Conservation (phyloP, 352 stramenopile genomes). For the Plasmopara viticola region DNA sequence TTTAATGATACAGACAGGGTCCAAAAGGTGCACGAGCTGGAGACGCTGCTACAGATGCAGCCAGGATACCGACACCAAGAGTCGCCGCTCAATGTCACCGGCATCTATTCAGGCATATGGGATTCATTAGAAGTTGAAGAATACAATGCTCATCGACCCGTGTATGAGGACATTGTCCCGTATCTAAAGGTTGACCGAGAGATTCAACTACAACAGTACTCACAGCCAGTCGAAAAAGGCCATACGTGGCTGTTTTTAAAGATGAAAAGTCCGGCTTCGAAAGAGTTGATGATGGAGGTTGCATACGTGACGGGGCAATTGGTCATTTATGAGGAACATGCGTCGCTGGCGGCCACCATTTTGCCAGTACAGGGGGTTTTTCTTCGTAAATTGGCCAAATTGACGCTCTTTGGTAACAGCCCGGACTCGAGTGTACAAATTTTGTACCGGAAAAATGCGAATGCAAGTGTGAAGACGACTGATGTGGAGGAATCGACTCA, state of each 20-base stretch:
- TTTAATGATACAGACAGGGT: constrained; percentile 63
- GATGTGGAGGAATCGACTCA: constrained; percentile 13
- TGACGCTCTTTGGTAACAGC: constrained; percentile 81
- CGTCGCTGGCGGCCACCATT: constrained; percentile 71
- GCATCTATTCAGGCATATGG: constrained; percentile 78
- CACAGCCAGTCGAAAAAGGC: constrained; percentile 59
- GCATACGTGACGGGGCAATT: constrained; percentile 75
- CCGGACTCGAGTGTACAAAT: constrained; percentile 74
- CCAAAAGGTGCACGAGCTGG: constrained; percentile 41
- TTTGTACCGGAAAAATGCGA: constrained; percentile 50
- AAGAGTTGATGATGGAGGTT: constrained; percentile 61
- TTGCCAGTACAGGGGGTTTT: constrained; percentile 81
- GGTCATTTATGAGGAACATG: constrained; percentile 79
- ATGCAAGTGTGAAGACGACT: constrained; percentile 16
- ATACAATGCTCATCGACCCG: constrained; percentile 49
- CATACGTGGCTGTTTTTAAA: constrained; percentile 78
- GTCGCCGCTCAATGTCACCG: constrained; percentile 59
- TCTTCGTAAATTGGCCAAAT: constrained; percentile 53
- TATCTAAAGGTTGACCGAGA: constrained; percentile 68
- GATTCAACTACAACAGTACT: constrained; percentile 74
- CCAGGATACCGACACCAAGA: constrained; percentile 36
- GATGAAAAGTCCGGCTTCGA: constrained; percentile 65
- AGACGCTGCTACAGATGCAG: constrained; percentile 40
- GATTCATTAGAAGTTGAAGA: constrained; percentile 47
- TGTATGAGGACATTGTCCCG: constrained; percentile 66